Base-by-base conservation (phyloP, 2,329 filamentous ascomycete genomes). In the Alternaria viburni region DNA sequence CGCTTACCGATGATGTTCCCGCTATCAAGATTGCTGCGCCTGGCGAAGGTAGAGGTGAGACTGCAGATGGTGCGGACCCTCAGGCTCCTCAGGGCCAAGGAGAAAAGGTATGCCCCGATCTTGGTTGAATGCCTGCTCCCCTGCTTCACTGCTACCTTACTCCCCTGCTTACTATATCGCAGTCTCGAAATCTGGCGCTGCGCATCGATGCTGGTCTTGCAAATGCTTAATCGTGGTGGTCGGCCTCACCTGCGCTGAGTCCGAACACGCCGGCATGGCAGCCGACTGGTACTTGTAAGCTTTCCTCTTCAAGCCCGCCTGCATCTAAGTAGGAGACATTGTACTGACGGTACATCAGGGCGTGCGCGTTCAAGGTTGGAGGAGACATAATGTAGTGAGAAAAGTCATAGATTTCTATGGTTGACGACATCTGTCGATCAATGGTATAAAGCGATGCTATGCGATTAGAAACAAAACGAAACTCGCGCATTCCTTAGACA, bases 391-490 rank as follows among this genome's bases (percentile, higher is more conserved):
- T 10, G 6, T 60, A 13, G 26, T 28, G 17, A 54, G 26, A 28
- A 54, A 13, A 28, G 36, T 49, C 60, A 55, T 55, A 50, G 56
- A 49, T 54, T 49, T 59, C 46, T 26, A 32, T 55, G 41, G 46
- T 54, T 54, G 52, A 57, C 51, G 57, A 64, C 46, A 3, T 44
- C 30, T 43, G 54, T 54, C 58, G 43, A 54, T 49, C 58, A 50
- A 50, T 61, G 54, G 58, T 61, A 57, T 57, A 64, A 56, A 59
- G 54, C 62, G 43, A 54, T 45, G 51, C 57, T 54, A 32, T 59
- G 51, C 57, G 54, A 51, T 21, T 51, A 60, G 26, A 58, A 52
- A 58, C 43, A 56, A 41, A 57, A 54, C 5, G 23, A 54, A 52
- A 62, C 21, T 54, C 19, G n/a, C 32, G 17, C 55, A 61, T 58